phyloP scores from a whole-genome alignment of 2,329 filamentous ascomycete genomes.

The Colletotrichum noveboracense region DNA sequence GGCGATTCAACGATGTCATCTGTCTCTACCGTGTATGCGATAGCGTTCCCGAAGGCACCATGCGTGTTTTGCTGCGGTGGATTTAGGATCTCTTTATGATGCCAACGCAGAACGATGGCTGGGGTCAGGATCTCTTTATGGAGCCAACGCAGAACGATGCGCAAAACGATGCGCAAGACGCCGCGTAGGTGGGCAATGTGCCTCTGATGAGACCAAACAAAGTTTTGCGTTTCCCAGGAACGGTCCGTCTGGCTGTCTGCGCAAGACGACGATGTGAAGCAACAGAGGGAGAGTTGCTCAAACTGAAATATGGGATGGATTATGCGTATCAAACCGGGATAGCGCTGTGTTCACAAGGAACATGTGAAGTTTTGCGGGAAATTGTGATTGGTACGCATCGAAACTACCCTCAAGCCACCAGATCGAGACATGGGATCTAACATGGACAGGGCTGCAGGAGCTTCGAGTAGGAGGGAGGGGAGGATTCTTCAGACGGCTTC shows the following conservation, averaged over 20 bases:
- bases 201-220: not conserved
- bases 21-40: not conserved
- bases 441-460: not conserved
- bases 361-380: not conserved
- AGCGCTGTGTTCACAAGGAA: not conserved
- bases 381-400: not conserved
- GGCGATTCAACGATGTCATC: not conserved
- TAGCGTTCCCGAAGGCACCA: fast-evolving
- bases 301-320: not conserved
- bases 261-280: not conserved
- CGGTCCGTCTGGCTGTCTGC: not conserved
- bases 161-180: too few relatives aligned
- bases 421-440: not conserved
- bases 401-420: not conserved
- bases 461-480: not conserved
- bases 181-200: not conserved
- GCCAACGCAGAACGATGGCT: too few relatives aligned
- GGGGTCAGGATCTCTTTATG: too few relatives aligned
- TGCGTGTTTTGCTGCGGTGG: not conserved
- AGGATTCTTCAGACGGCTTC: not conserved
- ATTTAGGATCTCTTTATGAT: not conserved
- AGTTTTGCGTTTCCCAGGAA: not conserved
- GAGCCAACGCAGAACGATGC: too few relatives aligned
- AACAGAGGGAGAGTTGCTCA: not conserved
- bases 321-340: not conserved